A percentile compares a stretch with the other conserved stretches of the same genome.
These are phyloP conservation scores for Melanogaster broomeanus DNA, from an alignment of 768 basidiomycete genomes.

Conservation along the genomic window DNA sequence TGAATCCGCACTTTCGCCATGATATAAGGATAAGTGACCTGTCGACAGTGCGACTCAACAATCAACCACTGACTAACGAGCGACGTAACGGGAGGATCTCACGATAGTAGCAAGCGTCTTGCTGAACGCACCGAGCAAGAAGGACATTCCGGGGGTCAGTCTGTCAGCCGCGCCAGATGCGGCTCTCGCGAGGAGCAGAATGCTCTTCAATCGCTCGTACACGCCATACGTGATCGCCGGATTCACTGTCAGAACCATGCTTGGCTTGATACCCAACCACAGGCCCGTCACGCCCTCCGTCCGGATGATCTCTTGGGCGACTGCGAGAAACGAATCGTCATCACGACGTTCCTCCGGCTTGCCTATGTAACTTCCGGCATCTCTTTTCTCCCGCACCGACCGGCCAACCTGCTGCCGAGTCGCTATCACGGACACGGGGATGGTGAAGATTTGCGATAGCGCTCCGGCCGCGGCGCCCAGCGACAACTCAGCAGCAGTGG, in stretches of 20 bases:
- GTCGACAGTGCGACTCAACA: not conserved
- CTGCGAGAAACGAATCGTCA: constrained; percentile 76
- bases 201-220: constrained; percentile 86
- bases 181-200: constrained; percentile 59
- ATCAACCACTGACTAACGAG: not conserved
- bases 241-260: constrained; percentile 94
- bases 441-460: constrained; percentile 96
- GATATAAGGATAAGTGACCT: constrained; percentile 96
- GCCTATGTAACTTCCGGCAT: not conserved
- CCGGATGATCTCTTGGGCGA: constrained; percentile 83
- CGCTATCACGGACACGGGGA: constrained; percentile 96
- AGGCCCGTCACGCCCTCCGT: constrained; percentile 87
- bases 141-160: constrained; percentile 76
- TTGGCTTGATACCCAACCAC: constrained; percentile 92
- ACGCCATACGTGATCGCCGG: constrained; percentile 97
- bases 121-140: constrained; percentile 87
- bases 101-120: constrained; percentile 97
- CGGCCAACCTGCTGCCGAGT: constrained; percentile 92
- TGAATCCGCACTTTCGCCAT: constrained; percentile 98
- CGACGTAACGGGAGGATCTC: constrained; percentile 25
- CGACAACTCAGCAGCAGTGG: constrained; percentile 77
- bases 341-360: constrained; percentile 10
- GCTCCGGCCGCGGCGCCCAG: constrained; percentile 93
- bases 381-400: constrained; percentile 12
- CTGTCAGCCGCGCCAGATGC: constrained; percentile 50